Conservation (phyloP, 2,329 filamentous ascomycete species). For the Chrysosporium queenslandicum region DNA sequence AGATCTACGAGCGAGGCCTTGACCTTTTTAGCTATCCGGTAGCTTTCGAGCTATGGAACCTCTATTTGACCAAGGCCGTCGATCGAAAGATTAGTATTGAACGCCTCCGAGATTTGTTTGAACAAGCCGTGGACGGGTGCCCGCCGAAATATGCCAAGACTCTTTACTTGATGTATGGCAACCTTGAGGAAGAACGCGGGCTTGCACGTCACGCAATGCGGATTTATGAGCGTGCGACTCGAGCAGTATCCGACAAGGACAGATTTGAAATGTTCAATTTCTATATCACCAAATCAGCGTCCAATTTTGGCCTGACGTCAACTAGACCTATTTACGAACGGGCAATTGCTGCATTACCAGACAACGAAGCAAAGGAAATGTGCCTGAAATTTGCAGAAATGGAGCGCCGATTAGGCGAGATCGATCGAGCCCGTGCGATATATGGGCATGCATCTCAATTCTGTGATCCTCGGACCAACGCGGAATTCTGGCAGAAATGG, state of each 20-base stretch:
- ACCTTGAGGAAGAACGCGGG: conserved; percentile 88
- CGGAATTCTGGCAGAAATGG: conserved; percentile 92
- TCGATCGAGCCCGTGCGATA: conserved; percentile 88
- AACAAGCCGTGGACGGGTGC: conserved; percentile 90
- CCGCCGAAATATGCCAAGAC: conserved; percentile 94
- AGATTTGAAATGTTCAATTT: conserved; percentile 97
- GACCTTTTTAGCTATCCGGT: conserved; percentile 99
- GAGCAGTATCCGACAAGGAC: conserved; percentile 90
- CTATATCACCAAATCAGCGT: conserved; percentile 97
- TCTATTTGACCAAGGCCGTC: conserved; percentile 94
- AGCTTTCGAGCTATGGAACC: conserved; percentile 95
- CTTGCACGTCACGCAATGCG: conserved; percentile 95
- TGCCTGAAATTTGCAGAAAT: conserved; percentile 98
- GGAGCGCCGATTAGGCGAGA: conserved; percentile 83
- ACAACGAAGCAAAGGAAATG: conserved; percentile 91
- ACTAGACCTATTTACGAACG: conserved; percentile 93
- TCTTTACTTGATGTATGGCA: conserved; percentile 96
- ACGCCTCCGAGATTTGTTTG: conserved; percentile 84
- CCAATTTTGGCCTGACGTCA: conserved; percentile 92
- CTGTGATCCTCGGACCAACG: conserved; percentile 84
- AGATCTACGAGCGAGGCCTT: conserved; percentile 87
- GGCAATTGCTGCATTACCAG: conserved; percentile 85
- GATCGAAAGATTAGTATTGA: conserved; percentile 95
- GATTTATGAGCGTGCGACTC: conserved; percentile 93
- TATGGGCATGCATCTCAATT: conserved; percentile 96